A percentile compares a stretch with the other conserved stretches of the same genome.
These are phyloP conservation scores for Verticillium klebahnii DNA, from an alignment of 2,329 filamentous ascomycete genomes.

Conservation along the genomic window DNA sequence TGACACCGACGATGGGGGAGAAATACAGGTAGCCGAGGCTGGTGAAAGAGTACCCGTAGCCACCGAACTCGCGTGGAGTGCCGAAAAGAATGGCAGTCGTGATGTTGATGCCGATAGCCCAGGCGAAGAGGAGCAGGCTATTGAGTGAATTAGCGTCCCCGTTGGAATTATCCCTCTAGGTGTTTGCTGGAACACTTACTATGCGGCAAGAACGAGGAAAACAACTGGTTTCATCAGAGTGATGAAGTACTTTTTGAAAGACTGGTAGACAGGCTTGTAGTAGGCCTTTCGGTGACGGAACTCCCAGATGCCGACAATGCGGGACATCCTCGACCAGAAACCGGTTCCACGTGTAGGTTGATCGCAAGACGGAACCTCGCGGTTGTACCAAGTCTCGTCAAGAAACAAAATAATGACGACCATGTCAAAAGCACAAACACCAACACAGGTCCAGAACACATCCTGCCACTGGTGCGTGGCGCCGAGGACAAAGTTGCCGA, in stretches of 20 bases:
- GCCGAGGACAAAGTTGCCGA: conserved; percentile 42
- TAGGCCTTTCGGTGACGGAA: background rate
- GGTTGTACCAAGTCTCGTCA: conserved; percentile 47
- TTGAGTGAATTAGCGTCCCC: conserved; percentile 3
- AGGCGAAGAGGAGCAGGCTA: conserved; percentile 34
- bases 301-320: conserved; percentile 12
- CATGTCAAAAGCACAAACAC: conserved; percentile 30
- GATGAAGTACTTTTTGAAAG: conserved; percentile 30
- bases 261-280: conserved; percentile 18
- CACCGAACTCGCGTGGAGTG: conserved; percentile 19
- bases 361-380: conserved; percentile 27
- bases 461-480: conserved; percentile 38
- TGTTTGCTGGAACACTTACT: conserved; percentile 19
- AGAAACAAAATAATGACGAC: conserved; percentile 34
- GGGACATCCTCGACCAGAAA: background rate
- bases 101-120: conserved; percentile 52
- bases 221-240: conserved; percentile 35
- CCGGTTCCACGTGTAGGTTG: conserved; percentile 29
- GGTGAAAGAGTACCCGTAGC: conserved; percentile 43
- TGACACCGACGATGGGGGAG: conserved; percentile 47
- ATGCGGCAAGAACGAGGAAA: conserved; percentile 22
- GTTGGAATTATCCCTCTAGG: background rate
- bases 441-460: conserved; percentile 43
- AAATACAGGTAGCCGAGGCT: conserved; percentile 55
- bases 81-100: conserved; percentile 48